Conservation (phyloP, 2,329 filamentous ascomycete species). For the Cryphonectria parasitica region DNA sequence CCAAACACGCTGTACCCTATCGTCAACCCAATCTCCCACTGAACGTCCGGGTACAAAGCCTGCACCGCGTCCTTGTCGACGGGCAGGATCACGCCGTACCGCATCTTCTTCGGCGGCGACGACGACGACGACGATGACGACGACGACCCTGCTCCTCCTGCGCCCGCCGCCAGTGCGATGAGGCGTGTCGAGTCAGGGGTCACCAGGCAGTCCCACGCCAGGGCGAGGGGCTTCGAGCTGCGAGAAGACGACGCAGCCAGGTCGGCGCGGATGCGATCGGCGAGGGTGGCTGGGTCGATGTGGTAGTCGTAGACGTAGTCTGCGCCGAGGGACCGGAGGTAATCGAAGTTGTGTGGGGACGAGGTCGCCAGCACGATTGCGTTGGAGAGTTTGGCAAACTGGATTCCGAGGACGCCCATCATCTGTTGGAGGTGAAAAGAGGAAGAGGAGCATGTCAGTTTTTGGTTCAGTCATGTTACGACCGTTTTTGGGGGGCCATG, state of each 20-base stretch:
- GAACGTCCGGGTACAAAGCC: slow-evolving; percentile 44
- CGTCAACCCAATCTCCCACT: slow-evolving; percentile 29
- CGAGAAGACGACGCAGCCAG: neutral
- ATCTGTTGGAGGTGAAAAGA: slow-evolving; percentile 34
- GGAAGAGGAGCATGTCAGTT: neutral
- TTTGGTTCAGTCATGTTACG: neutral
- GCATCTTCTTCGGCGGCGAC: too few species aligned
- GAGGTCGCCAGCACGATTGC: slow-evolving; percentile 42
- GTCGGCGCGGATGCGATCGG: slow-evolving; percentile 14
- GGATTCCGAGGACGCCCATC: slow-evolving; percentile 53
- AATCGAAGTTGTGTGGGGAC: slow-evolving; percentile 35
- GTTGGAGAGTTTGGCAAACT: slow-evolving; percentile 44
- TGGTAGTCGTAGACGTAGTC: slow-evolving; percentile 29
- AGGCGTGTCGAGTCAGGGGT: slow-evolving; percentile 19
- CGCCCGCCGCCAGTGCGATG: slow-evolving; percentile 19
- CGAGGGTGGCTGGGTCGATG: slow-evolving; percentile 19
- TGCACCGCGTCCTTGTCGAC: slow-evolving; percentile 33
- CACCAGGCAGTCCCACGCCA: slow-evolving; percentile 29
- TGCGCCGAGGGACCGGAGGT: slow-evolving; percentile 27
- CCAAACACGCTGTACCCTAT: slow-evolving; percentile 41
- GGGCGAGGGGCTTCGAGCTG: slow-evolving; percentile 12
- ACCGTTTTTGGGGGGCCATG: too few species aligned
- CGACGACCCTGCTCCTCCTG: neutral
- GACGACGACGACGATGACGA: too few species aligned
- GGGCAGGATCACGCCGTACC: slow-evolving; percentile 9